Conservation (phyloP, 2,329 filamentous ascomycete species). For the Xylariaceae sp. region DNA sequence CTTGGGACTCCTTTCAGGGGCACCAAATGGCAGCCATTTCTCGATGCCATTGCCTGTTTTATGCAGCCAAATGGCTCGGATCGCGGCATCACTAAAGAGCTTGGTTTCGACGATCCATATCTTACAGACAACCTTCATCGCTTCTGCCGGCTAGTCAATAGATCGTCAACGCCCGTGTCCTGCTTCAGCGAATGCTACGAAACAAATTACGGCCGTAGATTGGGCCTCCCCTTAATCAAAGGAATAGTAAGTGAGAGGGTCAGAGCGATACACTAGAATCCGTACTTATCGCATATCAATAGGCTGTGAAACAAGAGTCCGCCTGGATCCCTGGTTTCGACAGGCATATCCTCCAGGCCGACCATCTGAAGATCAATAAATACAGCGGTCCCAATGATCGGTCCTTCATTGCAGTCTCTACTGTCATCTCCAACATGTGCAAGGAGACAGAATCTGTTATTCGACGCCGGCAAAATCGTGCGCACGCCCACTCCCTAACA, state of each 20-base stretch:
- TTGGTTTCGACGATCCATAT: constrained; percentile 1
- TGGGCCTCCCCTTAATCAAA: too few species aligned
- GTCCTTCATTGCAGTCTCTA: constrained; percentile 3
- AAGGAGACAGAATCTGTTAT: not conserved
- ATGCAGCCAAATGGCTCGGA: constrained; percentile 1
- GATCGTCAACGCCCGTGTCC: constrained; percentile 1
- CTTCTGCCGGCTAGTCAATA: constrained; percentile 6
- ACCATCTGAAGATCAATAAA: constrained; percentile 12
- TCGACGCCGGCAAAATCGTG: not conserved
- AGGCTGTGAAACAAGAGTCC: constrained; percentile 9
- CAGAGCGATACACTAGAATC: not conserved
- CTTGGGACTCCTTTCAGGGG: constrained; percentile 11
- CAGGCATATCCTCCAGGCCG: not conserved
- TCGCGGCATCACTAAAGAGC: constrained; percentile 4
- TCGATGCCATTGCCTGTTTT: not conserved
- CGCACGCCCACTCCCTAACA: not conserved
- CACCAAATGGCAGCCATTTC: constrained; percentile 4
- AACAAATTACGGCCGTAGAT: too few species aligned
- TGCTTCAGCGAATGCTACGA: constrained; percentile 6
- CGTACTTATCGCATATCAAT: not conserved
- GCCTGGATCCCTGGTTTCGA: constrained; percentile 4
- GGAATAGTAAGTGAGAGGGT: not conserved
- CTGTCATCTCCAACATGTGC: constrained; percentile 3
- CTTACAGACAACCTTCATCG: constrained; percentile 6
- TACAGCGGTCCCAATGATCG: constrained; percentile 4